Evolutionary conservation across 345 rosid species (phyloP).

Genomic region (Cardiospermum halicacabum): DNA sequence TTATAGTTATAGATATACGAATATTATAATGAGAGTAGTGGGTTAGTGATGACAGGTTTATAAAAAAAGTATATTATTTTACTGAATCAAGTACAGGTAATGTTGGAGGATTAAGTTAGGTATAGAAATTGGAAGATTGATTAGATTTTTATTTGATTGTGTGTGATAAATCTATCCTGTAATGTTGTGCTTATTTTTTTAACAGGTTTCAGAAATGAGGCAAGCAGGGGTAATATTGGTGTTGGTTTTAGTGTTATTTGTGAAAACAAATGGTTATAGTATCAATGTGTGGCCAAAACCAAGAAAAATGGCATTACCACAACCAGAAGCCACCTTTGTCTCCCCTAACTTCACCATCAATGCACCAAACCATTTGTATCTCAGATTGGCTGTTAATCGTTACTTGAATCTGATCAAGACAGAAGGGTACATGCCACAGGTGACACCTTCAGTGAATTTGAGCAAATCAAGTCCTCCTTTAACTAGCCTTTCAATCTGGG

Average conservation of each 20-base stretch:
- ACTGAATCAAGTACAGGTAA: no score
- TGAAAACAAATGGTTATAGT: slow-evolving; percentile 22
- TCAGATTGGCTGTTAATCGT: slow-evolving; percentile 47
- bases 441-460: slow-evolving; percentile 32
- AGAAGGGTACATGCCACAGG: slow-evolving; percentile 48
- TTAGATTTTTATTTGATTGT: no score
- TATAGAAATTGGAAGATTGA: no score
- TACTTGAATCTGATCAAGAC: slow-evolving; percentile 37
- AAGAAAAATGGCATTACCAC: slow-evolving; percentile 52
- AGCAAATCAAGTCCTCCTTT: slow-evolving; percentile 33
- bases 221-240: not conserved
- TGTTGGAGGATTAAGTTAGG: no score
- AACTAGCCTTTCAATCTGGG: slow-evolving; percentile 34
- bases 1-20: no score
- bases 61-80: no score
- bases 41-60: no score
- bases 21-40: no score
- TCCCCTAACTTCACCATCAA: slow-evolving; percentile 49
- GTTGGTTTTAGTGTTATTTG: slow-evolving; percentile 1
- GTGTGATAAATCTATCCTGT: no score
- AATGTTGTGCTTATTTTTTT: no score
- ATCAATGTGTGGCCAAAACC: slow-evolving; percentile 94
- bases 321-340: slow-evolving; percentile 36
- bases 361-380: slow-evolving; percentile 43
- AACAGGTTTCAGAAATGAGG: not conserved